Base-by-base conservation (phyloP, 495 filamentous ascomycete genomes). In the Penicillium arizonense region DNA sequence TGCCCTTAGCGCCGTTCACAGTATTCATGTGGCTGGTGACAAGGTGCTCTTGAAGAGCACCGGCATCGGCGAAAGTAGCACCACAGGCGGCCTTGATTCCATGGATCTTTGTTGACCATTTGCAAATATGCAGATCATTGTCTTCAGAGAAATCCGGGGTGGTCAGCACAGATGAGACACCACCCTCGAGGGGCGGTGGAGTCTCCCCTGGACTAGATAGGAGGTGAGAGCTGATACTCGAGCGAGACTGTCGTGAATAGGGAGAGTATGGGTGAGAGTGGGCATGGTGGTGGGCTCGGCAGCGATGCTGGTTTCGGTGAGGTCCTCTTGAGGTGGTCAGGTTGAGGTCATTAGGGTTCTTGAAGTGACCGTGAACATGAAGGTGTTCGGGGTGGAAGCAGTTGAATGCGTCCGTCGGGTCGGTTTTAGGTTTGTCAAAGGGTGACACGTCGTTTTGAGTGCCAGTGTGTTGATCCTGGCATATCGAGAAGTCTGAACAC, bases 31-130 rank as follows among this genome's bases (percentile, higher is more conserved):
- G 75, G 16, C 50, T 55, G 12, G 67, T 53, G 12, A 74, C 49
- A 30, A 78, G 67, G 52, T 78, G 75, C 10, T 77, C 70, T 45
- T 77, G 75, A 12, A 78, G 70, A 46, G 65, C 59, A 43, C 71
- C 70, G 16, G 68, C 44, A 36, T 68, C 63, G 4, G 64, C 26
- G 24, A 76, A 77, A 0, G 52, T 64, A 8, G 67, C 67, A 2
- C 72, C 73, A 28, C 75, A 77, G 7, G 55, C 47, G 23, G 56
- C 41, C 34, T 66, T 64, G 16, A 69, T 47, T 0, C 74, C 74
- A 36, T 68, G 51, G 9, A 63, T 53, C 1, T 33, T 58, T 0
- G 55, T 55, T 32, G 61, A 50, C 73, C 75, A 77, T 39, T 66
- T 73, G 62, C 75, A 77, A 3, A 69, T 53, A 44, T 71, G 64